Percentiles rank a stretch among this genome's conserved stretches.
These are phyloP conservation scores for Bruguiera gymnorhiza DNA, from an alignment of 345 rosid species.

Conservation along the genomic window DNA sequence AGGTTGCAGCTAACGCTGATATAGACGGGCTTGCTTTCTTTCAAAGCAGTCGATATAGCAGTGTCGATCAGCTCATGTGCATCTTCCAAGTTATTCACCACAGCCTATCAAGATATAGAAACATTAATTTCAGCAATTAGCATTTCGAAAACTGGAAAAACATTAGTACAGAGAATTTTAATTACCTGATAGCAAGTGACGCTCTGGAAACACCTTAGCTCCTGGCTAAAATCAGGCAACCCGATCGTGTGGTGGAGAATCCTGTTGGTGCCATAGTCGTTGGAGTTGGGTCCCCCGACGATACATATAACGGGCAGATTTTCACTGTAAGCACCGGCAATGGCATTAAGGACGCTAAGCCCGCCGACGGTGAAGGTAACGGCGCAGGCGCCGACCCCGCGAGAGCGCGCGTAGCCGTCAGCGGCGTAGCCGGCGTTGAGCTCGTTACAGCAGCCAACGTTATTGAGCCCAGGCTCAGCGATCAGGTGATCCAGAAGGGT, in stretches of 20 bases:
- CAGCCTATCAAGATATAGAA: constrained; percentile 38
- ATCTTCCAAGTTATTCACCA: constrained; percentile 74
- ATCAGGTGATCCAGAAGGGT: constrained; percentile 71
- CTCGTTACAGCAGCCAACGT: constrained; percentile 78
- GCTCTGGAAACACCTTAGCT: constrained; percentile 64
- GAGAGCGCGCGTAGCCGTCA: constrained; percentile 67
- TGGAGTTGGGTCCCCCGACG: constrained; percentile 84
- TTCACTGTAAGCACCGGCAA: constrained; percentile 82
- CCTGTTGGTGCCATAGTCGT: constrained; percentile 80
- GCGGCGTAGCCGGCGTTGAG: constrained; percentile 86
- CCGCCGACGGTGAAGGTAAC: constrained; percentile 88
- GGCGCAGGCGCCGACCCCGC: constrained; percentile 79
- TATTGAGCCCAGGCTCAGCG: constrained; percentile 65
- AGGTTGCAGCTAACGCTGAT: constrained; percentile 70
- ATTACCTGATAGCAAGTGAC: constrained; percentile 71
- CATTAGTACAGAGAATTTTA: neutral
- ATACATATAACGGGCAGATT: constrained; percentile 73
- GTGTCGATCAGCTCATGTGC: constrained; percentile 75
- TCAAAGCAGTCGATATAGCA: constrained; percentile 68
- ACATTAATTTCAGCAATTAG: neutral
- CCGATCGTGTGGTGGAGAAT: constrained; percentile 78
- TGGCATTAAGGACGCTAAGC: constrained; percentile 66
- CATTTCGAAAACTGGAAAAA: no score
- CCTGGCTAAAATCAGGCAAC: constrained; percentile 72
- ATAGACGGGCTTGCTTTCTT: constrained; percentile 84